Percentiles rank a stretch among this genome's conserved stretches.
These are phyloP conservation scores for Hortaea werneckii DNA, from an alignment of 2,329 filamentous ascomycete species.

Conservation along the genomic window DNA sequence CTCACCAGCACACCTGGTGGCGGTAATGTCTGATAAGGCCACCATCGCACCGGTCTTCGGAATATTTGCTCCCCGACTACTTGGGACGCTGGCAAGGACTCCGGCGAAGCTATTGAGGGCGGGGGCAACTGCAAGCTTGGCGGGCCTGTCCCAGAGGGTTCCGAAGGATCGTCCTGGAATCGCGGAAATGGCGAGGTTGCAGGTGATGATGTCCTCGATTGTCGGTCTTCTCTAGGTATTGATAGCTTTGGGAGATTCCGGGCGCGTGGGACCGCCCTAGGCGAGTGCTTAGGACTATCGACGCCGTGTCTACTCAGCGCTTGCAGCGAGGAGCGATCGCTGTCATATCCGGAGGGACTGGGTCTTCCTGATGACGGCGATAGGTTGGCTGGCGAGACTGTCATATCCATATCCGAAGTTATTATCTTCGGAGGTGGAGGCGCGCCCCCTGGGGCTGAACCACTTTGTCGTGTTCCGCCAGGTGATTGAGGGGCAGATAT, in stretches of 20 bases:
- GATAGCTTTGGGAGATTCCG: conserved; percentile 30
- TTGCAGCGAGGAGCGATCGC: conserved; percentile 2
- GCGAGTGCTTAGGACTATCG: conserved; percentile 9
- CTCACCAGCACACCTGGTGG: conserved; percentile 59
- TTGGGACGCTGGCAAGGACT: conserved; percentile 31
- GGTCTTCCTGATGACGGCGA: background rate
- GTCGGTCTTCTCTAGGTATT: conserved; percentile 25
- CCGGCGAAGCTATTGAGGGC: conserved; percentile 36
- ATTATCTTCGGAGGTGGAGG: conserved; percentile 1
- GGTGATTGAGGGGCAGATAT: conserved; percentile 3
- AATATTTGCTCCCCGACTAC: conserved; percentile 13
- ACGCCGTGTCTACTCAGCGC: background rate
- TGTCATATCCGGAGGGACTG: background rate
- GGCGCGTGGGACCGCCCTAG: conserved; percentile 20
- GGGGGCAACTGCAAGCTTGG: conserved; percentile 47
- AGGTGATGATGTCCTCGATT: conserved; percentile 29
- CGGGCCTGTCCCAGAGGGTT: conserved; percentile 34
- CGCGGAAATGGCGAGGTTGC: conserved; percentile 55
- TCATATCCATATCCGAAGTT: background rate
- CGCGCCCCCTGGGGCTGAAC: conserved; percentile 1
- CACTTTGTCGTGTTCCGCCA: background rate
- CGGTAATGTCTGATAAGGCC: conserved; percentile 68
- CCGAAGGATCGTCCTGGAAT: conserved; percentile 47
- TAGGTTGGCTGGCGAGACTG: conserved; percentile 2
- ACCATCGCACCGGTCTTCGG: conserved; percentile 46